phyloP scores from a whole-genome alignment of 176 grass and related monocot species.

The bread wheat (Triticum aestivum) region DNA sequence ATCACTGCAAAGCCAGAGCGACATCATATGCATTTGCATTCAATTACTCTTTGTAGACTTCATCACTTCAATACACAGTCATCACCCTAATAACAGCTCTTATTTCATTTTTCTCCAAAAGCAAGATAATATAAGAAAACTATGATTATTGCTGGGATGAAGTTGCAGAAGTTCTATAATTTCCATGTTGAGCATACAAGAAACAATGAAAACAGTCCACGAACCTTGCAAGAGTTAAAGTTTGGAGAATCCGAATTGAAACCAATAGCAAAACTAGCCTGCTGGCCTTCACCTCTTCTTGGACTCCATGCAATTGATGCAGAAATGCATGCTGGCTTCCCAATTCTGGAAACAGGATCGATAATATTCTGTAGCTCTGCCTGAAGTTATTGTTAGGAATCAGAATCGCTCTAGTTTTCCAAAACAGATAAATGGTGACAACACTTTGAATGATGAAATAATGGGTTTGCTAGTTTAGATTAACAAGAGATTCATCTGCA shows the following conservation, averaged over 20 bases:
- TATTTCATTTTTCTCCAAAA: conserved; percentile 18
- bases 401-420: not conserved
- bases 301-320: conserved; percentile 85
- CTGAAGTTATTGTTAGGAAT: conserved; percentile 42
- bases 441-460: not conserved
- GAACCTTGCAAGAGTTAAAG: conserved; percentile 87
- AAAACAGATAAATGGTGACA: conserved; percentile 16
- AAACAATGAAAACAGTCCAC: conserved; percentile 20
- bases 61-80: not conserved
- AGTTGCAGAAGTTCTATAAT: conserved; percentile 9
- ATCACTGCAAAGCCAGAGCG: not conserved
- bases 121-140: conserved; percentile 6
- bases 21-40: conserved; percentile 19
- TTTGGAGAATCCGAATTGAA: conserved; percentile 84
- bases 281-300: conserved; percentile 53
- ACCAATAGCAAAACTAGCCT: conserved; percentile 84
- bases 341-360: conserved; percentile 68
- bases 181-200: not conserved
- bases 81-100: not conserved
- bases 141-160: not conserved
- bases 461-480: not conserved
- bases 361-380: conserved; percentile 87
- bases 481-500: not conserved
- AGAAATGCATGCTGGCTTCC: conserved; percentile 61
- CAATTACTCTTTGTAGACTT: not conserved